These are phyloP conservation scores for Syzygium grande DNA, from an alignment of 345 rosid species.

Conservation along the genomic window DNA sequence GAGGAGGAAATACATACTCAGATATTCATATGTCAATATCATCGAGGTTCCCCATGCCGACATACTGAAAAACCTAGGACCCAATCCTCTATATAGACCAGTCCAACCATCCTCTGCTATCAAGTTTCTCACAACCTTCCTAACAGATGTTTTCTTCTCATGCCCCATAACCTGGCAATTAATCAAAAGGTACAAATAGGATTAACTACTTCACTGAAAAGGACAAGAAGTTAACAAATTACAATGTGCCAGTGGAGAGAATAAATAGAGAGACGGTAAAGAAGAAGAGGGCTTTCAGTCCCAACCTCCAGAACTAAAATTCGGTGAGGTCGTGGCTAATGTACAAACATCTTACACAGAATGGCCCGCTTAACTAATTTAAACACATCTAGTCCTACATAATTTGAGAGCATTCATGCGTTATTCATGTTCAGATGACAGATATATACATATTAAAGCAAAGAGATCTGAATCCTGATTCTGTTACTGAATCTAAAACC, in stretches of 20 bases:
- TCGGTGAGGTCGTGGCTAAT: not conserved
- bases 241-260: not conserved
- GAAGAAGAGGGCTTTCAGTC: too few relatives aligned
- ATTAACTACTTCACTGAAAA: not conserved
- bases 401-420: not conserved
- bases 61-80: conserved; percentile 96
- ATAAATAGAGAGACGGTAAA: not conserved
- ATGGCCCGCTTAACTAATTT: not conserved
- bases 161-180: conserved; percentile 66
- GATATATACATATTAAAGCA: not conserved
- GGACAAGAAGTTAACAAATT: not conserved
- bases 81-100: conserved; percentile 87
- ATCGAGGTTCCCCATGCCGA: conserved; percentile 99
- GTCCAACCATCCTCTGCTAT: conserved; percentile 90
- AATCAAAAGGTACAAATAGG: not conserved
- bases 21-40: conserved; percentile 92
- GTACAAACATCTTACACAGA: not conserved
- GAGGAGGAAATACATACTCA: conserved; percentile 54
- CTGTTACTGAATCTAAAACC: not conserved
- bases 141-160: conserved; percentile 65
- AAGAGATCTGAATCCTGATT: not conserved
- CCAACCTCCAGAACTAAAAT: not conserved
- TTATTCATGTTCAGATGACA: not conserved
- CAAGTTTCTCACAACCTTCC: conserved; percentile 57
- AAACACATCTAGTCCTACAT: not conserved